Base-by-base conservation (phyloP, 2,329 filamentous ascomycete genomes). In the Colletotrichum siamense region DNA sequence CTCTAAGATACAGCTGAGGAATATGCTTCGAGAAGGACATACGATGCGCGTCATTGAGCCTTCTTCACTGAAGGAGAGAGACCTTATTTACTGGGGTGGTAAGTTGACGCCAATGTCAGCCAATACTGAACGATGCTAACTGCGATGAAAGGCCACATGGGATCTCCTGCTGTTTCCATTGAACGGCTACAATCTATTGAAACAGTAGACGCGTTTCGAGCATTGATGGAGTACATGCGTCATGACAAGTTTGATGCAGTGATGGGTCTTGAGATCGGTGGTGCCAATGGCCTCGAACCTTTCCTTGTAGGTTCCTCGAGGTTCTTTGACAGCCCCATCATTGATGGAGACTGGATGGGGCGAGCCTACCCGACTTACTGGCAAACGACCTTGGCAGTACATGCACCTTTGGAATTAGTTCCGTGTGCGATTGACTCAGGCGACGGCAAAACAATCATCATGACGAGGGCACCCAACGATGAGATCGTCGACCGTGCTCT, bases 261-360 rank as follows among this genome's bases (percentile, higher is more conserved):
- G 5, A 86, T 91, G 80, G 87, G 86, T 2, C 83, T 90, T 7
- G 89, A 91, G 13, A 92, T 94, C 70, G 93, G 93, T n/a, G 92
- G 93, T 8, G 89, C 88, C 6, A 94, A 94, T 77, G 92, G 92
- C 1, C 84, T 93, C 10, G 88, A 91, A 77, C 88, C 89, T 10
- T 85, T 93, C 82, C 86, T 92, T 6, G 82, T 92, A 6, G 91
- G 91, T 7, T 89, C 89, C 0, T 89, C 87, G 69, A 84, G 84
- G 2, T 87, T 89, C 76, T 89, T 92, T 81, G 83, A 90, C 71
- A 77, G 90, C 1, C 89, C 89, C 0, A 86, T 85, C 4, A 86
- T 91, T 5, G 90, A 91, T 71, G 89, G 87, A 16, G 90, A 91
- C 80, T 90, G 88, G 88, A 91, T 91, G 89, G 90, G 90, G 0